A percentile compares a stretch with the other conserved stretches of the same genome.
Conservation (phyloP, 192 early-diverging fungal species). For the Coemansia sp. region DNA sequence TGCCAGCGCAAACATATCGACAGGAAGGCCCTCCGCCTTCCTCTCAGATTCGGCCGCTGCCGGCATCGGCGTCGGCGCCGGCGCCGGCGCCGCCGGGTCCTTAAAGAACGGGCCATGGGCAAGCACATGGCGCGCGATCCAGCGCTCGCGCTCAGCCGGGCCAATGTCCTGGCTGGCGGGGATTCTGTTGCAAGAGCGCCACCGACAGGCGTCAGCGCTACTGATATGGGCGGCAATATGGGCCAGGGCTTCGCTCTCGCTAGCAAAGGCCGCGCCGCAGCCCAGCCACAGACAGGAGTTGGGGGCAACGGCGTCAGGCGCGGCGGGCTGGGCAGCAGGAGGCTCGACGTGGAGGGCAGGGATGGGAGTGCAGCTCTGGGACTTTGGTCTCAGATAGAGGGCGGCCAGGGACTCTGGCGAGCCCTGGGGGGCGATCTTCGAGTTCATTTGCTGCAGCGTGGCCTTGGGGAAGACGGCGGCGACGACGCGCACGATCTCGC, state of each 20-base stretch:
- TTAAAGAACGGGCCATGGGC: conserved; percentile 42
- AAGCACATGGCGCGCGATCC: conserved; percentile 36
- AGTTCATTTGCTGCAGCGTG: neutral
- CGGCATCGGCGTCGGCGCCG: too few relatives aligned
- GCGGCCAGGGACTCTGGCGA: conserved; percentile 21
- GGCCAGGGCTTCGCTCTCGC: conserved; percentile 29
- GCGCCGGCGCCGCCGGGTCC: too few relatives aligned
- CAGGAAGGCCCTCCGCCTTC: neutral
- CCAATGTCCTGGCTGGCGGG: neutral
- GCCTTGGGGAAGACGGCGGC: conserved; percentile 48
- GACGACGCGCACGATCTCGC: conserved; percentile 48
- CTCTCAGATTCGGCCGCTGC: neutral
- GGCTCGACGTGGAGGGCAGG: conserved; percentile 24
- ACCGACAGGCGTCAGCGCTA: conserved; percentile 43
- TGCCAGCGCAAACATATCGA: conserved; percentile 7
- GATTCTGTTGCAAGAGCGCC: conserved; percentile 44
- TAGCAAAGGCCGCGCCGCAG: conserved; percentile 20
- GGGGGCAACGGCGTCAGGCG: neutral
- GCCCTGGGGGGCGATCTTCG: neutral
- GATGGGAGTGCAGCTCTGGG: conserved; percentile 32
- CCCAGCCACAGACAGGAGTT: conserved; percentile 33
- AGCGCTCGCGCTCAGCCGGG: conserved; percentile 1
- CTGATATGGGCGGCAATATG: conserved; percentile 17
- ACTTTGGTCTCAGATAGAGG: conserved; percentile 20
- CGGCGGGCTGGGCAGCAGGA: neutral